Evolutionary conservation across 495 filamentous ascomycete species (phyloP).

Genomic region (Penicillium canescens): DNA sequence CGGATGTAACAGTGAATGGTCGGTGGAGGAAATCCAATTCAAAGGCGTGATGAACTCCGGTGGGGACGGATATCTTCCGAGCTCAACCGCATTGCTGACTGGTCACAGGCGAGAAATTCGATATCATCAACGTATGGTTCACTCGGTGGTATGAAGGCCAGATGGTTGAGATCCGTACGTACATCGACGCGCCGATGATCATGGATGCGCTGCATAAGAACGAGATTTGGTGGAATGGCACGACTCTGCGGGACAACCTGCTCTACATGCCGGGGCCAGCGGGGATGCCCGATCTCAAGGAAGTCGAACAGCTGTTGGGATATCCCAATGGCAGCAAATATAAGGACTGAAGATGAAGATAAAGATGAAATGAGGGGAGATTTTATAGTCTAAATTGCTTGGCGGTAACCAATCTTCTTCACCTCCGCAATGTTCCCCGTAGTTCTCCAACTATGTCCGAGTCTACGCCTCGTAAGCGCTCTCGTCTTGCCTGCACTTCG

Average conservation of each 20-base stretch:
- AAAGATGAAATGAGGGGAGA: background rate
- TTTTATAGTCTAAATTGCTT: constrained; percentile 5
- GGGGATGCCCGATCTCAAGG: constrained; percentile 36
- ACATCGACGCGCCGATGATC: constrained; percentile 31
- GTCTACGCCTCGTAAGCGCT: constrained; percentile 39
- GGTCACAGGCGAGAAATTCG: constrained; percentile 28
- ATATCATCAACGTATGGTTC: constrained; percentile 40
- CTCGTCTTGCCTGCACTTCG: constrained; percentile 49
- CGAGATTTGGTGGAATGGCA: constrained; percentile 40
- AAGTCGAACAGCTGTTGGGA: constrained; percentile 28
- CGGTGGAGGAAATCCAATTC: constrained; percentile 35
- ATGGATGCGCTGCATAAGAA: constrained; percentile 35
- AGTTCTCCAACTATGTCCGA: constrained; percentile 30
- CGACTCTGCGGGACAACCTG: constrained; percentile 28
- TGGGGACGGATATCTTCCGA: constrained; percentile 9
- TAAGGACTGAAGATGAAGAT: constrained; percentile 5
- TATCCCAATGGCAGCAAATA: constrained; percentile 34
- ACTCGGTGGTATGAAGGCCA: constrained; percentile 35
- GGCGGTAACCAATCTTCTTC: constrained; percentile 7
- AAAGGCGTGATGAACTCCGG: constrained; percentile 37
- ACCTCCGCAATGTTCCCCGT: constrained; percentile 7
- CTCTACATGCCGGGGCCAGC: constrained; percentile 39
- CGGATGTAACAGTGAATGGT: constrained; percentile 37
- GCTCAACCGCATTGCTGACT: background rate
- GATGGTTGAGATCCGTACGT: constrained; percentile 40